Evolutionary conservation across 2,329 filamentous ascomycete genomes (phyloP), one percentile per base, ranked within the genome.

Genomic region (Diaporthe eres): DNA sequence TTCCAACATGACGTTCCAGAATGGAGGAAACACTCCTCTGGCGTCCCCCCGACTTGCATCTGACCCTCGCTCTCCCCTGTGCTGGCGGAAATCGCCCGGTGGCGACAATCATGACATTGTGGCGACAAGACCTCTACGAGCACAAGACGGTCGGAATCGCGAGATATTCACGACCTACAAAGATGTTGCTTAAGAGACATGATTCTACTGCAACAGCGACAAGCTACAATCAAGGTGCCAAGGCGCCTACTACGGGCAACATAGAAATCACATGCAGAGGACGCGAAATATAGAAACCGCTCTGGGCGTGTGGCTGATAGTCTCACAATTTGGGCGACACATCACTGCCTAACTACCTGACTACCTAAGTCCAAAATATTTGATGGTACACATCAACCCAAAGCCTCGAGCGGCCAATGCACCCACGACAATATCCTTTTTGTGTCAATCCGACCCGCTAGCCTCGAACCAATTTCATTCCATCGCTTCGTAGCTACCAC

Each of bases 1-100:
- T 68, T 39, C 22, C 47, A 68, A 68, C 34, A 28, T 42, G 47
- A 39, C 44, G 65, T 68, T 53, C 65, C 65, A 68, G 65, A 53
- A 68, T 19, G 65, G 65, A 42, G 65, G 47, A 15, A 68, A 68
- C n/a, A 68, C 65, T 68, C 65, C 65, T 53, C 65, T 68, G 65
- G 65, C 65, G 44, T 53, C 65, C 65, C 44, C 60, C 65, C 31
- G 63, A 68, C 34, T 39, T 22, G n/a, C 22, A 53, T 22, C 47
- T 53, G 47, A 25, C 31, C 47, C n/a, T 39, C 22, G 19, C 9
- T 22, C 17, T 47, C 2, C 25, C 25, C 53, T 4, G 31, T 53
- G 49, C 49, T 28, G 31, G 10, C 19, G 31, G 31, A 49, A 49
- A 37, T 31, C 22, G 31, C 31, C 13, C 13, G 7, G 31, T 19